These are phyloP conservation scores for Fonsecaea erecta DNA, from an alignment of 2,329 filamentous ascomycete species.

Conservation along the genomic window DNA sequence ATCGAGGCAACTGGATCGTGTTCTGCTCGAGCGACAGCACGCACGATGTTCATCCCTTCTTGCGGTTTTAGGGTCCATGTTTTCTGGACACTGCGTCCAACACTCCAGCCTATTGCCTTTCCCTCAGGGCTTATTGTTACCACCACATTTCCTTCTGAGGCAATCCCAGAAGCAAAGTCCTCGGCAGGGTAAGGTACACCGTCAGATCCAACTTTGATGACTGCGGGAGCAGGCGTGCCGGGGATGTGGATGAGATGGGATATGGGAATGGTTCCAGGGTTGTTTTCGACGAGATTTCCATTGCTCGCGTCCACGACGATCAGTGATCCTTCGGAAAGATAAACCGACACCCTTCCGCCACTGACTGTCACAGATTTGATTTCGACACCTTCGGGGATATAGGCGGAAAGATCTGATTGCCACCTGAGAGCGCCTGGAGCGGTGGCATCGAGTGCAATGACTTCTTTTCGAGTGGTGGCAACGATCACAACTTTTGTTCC, in stretches of 20 bases:
- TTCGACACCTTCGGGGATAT: constrained; percentile 61
- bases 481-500: constrained; percentile 85
- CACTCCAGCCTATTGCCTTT: constrained; percentile 49
- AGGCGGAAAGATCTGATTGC: constrained; percentile 66
- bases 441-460: constrained; percentile 79
- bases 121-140: constrained; percentile 50
- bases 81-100: constrained; percentile 47
- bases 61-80: constrained; percentile 76
- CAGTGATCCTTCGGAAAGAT: constrained; percentile 65
- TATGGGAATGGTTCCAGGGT: constrained; percentile 29
- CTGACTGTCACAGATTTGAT: constrained; percentile 70
- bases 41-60: constrained; percentile 68
- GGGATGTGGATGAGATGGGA: constrained; percentile 32
- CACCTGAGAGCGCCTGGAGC: constrained; percentile 76
- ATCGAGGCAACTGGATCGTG: constrained; percentile 94
- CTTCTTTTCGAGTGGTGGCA: constrained; percentile 75
- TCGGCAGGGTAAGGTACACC: constrained; percentile 42
- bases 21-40: constrained; percentile 68
- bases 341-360: constrained; percentile 63
- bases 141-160: constrained; percentile 44
- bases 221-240: constrained; percentile 33
- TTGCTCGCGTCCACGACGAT: constrained; percentile 55
- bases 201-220: constrained; percentile 44
- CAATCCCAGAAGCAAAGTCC: constrained; percentile 37
- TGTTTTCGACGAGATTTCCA: constrained; percentile 46